Evolutionary conservation across 768 basidiomycete genomes (phyloP).

Genomic region (Boletus insuetus): DNA sequence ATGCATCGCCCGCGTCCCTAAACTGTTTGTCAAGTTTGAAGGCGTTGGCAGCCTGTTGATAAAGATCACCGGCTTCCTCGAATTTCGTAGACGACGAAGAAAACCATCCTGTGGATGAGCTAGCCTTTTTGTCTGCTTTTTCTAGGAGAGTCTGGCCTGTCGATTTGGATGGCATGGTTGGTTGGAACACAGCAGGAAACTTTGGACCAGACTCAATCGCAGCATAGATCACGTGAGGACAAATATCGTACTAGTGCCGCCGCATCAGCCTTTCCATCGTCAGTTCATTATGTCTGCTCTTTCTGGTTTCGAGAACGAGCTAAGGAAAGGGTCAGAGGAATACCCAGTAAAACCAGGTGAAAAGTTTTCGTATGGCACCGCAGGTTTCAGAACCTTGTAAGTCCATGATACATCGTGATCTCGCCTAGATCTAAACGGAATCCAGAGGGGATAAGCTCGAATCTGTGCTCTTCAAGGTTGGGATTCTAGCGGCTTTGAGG

Average conservation of each 20-base stretch:
- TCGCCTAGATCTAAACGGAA: constrained; percentile 6
- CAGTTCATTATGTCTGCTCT: constrained; percentile 34
- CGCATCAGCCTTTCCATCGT: not conserved
- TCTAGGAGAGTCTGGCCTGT: constrained; percentile 72
- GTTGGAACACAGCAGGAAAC: not conserved
- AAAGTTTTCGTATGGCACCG: constrained; percentile 87
- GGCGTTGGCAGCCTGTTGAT: constrained; percentile 89
- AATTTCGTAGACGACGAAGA: constrained; percentile 78
- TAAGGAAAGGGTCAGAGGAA: constrained; percentile 50
- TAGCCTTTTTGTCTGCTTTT: constrained; percentile 91
- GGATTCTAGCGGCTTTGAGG: constrained; percentile 82
- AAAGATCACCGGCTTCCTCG: constrained; percentile 95
- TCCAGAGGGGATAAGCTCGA: constrained; percentile 69
- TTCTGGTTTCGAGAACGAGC: constrained; percentile 35
- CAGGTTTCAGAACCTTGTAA: constrained; percentile 90
- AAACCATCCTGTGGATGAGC: constrained; percentile 85
- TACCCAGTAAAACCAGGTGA: constrained; percentile 73
- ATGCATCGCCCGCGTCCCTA: constrained; percentile 89
- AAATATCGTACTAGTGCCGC: not conserved
- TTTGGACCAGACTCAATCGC: not conserved
- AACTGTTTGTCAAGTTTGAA: constrained; percentile 92
- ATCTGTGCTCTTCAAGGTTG: constrained; percentile 92
- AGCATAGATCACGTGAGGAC: constrained; percentile 17
- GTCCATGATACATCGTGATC: constrained; percentile 29
- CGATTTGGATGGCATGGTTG: constrained; percentile 71